Conservation (phyloP, 116 monocot species). For the Papilionanthe hybrid region DNA sequence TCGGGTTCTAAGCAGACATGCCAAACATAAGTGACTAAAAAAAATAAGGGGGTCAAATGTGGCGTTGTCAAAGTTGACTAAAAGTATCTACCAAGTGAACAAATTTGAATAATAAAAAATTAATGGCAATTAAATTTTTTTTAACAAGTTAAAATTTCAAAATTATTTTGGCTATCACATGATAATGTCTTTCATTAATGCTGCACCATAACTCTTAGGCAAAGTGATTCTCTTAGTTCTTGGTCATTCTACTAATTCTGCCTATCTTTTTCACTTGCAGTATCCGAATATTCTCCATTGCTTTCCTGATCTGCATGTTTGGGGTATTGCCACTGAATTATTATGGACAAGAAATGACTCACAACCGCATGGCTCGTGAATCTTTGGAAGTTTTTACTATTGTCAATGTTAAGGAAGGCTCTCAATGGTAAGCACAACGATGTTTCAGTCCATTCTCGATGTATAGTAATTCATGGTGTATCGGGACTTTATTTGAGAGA, state of each 20-base stretch:
- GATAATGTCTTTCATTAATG: background rate
- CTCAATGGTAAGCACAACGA: constrained; percentile 46
- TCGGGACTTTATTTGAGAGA: background rate
- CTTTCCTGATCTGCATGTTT: constrained; percentile 54
- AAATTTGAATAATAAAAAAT: background rate
- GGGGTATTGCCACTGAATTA: constrained; percentile 75
- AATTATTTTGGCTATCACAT: background rate
- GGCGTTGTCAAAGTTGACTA: background rate
- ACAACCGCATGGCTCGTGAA: constrained; percentile 42
- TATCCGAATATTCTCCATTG: constrained; percentile 76
- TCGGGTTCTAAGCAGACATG: background rate
- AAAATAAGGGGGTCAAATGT: background rate
- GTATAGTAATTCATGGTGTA: background rate
- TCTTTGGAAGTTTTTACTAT: constrained; percentile 73
- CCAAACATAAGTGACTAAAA: background rate
- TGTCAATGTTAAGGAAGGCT: constrained; percentile 65
- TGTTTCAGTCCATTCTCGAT: background rate
- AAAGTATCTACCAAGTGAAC: background rate
- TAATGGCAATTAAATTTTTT: background rate
- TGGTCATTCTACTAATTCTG: background rate
- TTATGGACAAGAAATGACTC: constrained; percentile 56
- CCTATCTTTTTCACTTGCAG: constrained; percentile 26
- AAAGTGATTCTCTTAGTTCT: background rate
- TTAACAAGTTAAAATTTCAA: background rate
- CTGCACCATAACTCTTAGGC: background rate